Base-by-base conservation (phyloP, 805 yeast genomes). In the Saccharomycopsis malanga region DNA sequence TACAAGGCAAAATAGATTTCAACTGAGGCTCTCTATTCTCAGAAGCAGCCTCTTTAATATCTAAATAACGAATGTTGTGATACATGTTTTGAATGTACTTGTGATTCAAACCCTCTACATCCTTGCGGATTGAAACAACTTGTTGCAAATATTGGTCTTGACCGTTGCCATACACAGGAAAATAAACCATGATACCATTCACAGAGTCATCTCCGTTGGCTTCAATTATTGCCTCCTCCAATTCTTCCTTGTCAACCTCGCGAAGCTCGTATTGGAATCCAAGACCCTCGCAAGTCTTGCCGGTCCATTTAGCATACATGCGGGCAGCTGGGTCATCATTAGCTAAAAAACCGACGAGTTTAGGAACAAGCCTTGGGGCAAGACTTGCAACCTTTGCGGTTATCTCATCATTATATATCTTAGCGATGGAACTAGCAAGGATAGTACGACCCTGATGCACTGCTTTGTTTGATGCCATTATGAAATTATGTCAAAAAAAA, bases 101-200 rank as follows among this genome's bases (percentile, higher is more conserved):
- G 68, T 87, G 93, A 61, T 89, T 87, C 57, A 93, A 71, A 2
- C 98, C 98, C 66, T 93, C 98, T 21, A 93, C 98, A 59, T 93
- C 98, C 63, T 93, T 93, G 52, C 87, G 91, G 34, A 81, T 71
- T n/a, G 88, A 70, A 17, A 93, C 89, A 52, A 88, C 84, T 66
- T 93, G 98, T 67, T 93, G 98, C 49, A 93, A 66, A 63, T 93
- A 93, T 65, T 86, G 95, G 65, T 93, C 98, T 66, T 93, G 98
- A 50, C 86, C 77, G 61, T 87, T 86, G 2, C 96, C 96, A 65
- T 87, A 93, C 2, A 93, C 98, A 0, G 98, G 98, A 75, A 91
- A 93, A 64, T 93, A 93, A 14, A 93, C 91, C 85, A 93, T 88
- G 55, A 93, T 93, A 21, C 98, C 98, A 61, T 88, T 81, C 34